Evolutionary conservation across 352 stramenopile genomes (phyloP), one percentile per base, ranked within the genome.

Genomic region (Phytophthora syringae): DNA sequence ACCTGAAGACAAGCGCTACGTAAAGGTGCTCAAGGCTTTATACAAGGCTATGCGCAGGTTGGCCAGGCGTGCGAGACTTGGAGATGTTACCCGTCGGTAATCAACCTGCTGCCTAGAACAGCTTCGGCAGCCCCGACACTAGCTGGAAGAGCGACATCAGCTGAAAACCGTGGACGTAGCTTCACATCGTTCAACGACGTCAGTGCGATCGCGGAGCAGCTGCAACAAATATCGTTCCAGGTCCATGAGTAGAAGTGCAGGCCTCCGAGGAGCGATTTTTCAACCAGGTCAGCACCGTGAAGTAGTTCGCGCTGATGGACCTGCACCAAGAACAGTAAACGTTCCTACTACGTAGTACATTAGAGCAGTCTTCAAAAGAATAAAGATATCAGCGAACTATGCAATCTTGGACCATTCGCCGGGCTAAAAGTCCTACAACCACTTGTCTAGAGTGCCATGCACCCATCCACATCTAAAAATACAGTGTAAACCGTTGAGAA

Each of bases 1-100:
- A 18, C 66, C 72, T 3, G 79, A 88, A 64, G 76, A 79, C 58
- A 90, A 82, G 52, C 79, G 83, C 12, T 79, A 90, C 25, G 57
- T 90, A 9, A 78, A 86, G 67, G 72, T 94, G 32, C 86, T 84
- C 45, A 92, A 91, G 55, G 86, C 80, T 7, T 72, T 94, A 3
- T 82, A 84, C 39, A 84, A 89, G 52, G 76, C 87, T 7, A 61
- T 92, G 66, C 72, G 76, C 4, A 80, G 71, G 13, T 47, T 89
- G 16, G 86, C 74, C 4, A 78, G 92, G 55, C 69, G 80, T 22
- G 69, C 89, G 15, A 86, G 82, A n/a, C 52, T 81, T 28, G 78
- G 84, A 0, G 83, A 90, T 52, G 74, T 96, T 94, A 89, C 34
- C 86, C 86, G 0, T 88, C 81, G 0, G 84, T 92, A 28, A 82